phyloP scores from a whole-genome alignment of 2,329 filamentous ascomycete genomes.

The Stemphylium beticola region DNA sequence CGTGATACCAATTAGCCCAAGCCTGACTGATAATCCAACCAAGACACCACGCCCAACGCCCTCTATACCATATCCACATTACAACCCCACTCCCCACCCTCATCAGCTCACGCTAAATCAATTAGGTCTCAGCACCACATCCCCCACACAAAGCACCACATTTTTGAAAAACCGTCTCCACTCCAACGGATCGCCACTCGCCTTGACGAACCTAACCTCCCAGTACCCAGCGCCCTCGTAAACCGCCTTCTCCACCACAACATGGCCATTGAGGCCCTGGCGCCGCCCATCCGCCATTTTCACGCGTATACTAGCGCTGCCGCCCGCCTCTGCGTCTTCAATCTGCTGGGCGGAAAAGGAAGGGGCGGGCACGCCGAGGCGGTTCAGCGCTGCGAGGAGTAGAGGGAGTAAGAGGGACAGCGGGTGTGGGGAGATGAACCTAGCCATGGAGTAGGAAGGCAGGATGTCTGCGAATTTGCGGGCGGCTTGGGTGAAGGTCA shows the following conservation, averaged over 20 bases:
- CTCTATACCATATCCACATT: not conserved
- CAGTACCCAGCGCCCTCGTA: conserved; percentile 67
- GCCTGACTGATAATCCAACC: not conserved
- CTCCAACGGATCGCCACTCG: conserved; percentile 93
- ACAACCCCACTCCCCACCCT: not conserved
- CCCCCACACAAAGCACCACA: conserved; percentile 84
- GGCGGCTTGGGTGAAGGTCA: conserved; percentile 87
- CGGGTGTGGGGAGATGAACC: conserved; percentile 87
- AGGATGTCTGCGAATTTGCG: conserved; percentile 90
- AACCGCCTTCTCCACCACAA: conserved; percentile 74
- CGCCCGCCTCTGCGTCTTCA: conserved; percentile 50
- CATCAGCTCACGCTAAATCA: conserved; percentile 9
- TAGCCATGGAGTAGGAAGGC: conserved; percentile 82
- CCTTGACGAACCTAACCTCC: conserved; percentile 90
- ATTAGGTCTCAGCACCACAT: conserved; percentile 68
- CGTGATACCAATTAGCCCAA: not conserved
- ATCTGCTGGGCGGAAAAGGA: conserved; percentile 39
- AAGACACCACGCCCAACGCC: not conserved
- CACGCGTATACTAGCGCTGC: conserved; percentile 71
- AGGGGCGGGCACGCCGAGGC: conserved; percentile 79
- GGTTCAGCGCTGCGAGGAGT: conserved; percentile 80
- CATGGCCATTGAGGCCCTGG: conserved; percentile 76
- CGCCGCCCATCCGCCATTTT: conserved; percentile 74
- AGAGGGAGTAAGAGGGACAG: conserved; percentile 78
- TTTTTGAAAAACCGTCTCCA: conserved; percentile 98